phyloP scores from a whole-genome alignment of 2,329 filamentous ascomycete genomes.

The Colletotrichum sublineola region DNA sequence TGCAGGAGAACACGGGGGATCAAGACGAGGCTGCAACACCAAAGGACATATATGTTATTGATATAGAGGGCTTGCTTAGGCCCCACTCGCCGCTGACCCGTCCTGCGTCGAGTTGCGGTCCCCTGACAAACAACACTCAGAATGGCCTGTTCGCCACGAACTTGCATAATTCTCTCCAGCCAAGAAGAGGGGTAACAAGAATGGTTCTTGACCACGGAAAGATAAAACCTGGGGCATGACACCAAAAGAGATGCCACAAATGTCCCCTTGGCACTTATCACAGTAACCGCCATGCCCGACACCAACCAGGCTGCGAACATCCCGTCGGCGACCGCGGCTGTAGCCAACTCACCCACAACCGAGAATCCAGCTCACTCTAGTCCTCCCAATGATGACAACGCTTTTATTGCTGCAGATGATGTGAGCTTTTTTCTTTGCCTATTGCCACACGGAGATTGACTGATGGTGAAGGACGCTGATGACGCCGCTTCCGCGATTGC shows the following conservation, averaged over 20 bases:
- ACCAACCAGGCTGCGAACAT: neutral
- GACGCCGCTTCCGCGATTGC: neutral
- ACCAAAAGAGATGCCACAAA: neutral
- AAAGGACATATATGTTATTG: neutral
- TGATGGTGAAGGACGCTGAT: neutral
- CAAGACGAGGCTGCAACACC: neutral
- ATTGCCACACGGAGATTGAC: neutral
- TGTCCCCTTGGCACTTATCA: neutral
- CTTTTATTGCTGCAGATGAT: neutral
- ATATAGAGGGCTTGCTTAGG: neutral
- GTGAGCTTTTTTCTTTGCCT: neutral
- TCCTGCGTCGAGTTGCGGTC: neutral
- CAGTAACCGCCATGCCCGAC: neutral
- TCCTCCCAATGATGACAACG: neutral
- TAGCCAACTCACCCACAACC: neutral
- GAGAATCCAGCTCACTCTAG: neutral
- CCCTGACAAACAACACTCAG: neutral
- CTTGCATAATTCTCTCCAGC: neutral
- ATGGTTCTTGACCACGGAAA: neutral
- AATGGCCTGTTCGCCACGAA: neutral
- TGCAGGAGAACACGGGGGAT: neutral
- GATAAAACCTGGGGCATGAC: neutral
- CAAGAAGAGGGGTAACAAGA: constrained; percentile 7
- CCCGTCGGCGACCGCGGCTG: neutral
- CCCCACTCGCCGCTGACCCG: neutral